These are phyloP conservation scores for Paecilomyces dactylethromorphus DNA, from an alignment of 2,329 filamentous ascomycete species.

Conservation along the genomic window DNA sequence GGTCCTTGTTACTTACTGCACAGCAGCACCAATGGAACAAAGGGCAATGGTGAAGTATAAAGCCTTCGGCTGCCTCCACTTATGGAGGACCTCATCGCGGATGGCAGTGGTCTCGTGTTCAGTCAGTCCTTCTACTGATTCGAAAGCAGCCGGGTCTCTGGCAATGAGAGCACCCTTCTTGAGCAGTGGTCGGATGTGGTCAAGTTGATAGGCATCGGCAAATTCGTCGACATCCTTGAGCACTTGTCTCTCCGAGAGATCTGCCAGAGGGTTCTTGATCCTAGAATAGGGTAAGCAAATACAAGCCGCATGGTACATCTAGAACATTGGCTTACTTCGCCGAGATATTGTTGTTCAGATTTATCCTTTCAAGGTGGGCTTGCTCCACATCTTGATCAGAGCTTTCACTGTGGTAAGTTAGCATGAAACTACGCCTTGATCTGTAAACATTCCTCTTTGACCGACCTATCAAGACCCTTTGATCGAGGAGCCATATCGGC, in stretches of 20 bases:
- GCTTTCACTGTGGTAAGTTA: not conserved
- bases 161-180: conserved; percentile 43
- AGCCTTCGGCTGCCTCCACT: conserved; percentile 43
- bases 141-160: conserved; percentile 41
- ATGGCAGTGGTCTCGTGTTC: conserved; percentile 37
- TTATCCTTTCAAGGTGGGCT: conserved; percentile 14
- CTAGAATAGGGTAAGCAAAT: not conserved
- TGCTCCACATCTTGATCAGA: conserved; percentile 1
- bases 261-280: conserved; percentile 23
- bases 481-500: not conserved
- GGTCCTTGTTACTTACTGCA: conserved; percentile 35
- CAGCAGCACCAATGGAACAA: conserved; percentile 47
- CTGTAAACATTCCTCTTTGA: not conserved
- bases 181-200: conserved; percentile 43
- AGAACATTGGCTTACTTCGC: conserved; percentile 11
- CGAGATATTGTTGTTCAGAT: conserved; percentile 19
- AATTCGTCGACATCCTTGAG: conserved; percentile 24
- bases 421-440: not conserved
- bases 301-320: not conserved
- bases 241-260: conserved; percentile 22
- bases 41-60: conserved; percentile 48
- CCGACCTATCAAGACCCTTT: not conserved
- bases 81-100: conserved; percentile 40
- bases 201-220: conserved; percentile 54
- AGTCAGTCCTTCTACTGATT: conserved; percentile 36